Conservation (phyloP, 2,329 filamentous ascomycete species). For the Lecanicillium sp. region DNA sequence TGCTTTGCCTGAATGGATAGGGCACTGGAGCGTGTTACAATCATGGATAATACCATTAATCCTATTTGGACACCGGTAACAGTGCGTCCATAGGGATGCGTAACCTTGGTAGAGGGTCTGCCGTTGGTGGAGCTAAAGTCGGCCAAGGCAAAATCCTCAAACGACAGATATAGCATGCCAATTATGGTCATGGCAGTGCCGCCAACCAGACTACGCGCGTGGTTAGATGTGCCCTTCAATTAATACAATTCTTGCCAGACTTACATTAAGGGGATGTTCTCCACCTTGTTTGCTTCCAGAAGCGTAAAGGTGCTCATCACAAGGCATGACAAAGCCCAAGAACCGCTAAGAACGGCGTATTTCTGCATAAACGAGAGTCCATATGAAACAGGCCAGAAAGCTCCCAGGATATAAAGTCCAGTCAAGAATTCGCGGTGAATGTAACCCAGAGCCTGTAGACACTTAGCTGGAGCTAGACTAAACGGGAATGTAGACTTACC, state of each 20-base stretch:
- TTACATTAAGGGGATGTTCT: constrained; percentile 68
- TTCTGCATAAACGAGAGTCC: constrained; percentile 62
- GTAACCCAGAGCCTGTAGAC: constrained; percentile 71
- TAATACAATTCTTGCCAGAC: constrained; percentile 16
- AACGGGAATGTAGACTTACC: constrained; percentile 34
- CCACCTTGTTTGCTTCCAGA: constrained; percentile 76
- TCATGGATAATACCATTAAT: constrained; percentile 68
- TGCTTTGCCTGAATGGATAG: constrained; percentile 74
- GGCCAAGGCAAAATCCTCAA: constrained; percentile 56
- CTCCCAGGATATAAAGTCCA: constrained; percentile 64
- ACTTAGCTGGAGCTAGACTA: constrained; percentile 7
- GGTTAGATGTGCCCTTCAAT: constrained; percentile 8
- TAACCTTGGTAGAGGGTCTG: constrained; percentile 22
- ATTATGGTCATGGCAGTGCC: constrained; percentile 69
- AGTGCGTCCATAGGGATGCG: constrained; percentile 39
- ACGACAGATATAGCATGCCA: constrained; percentile 69
- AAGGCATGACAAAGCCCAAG: constrained; percentile 70
- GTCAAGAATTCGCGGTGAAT: constrained; percentile 86
- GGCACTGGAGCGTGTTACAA: constrained; percentile 82
- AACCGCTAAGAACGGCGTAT: constrained; percentile 54
- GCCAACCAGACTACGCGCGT: constrained; percentile 52
- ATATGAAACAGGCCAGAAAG: constrained; percentile 70
- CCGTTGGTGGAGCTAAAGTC: constrained; percentile 25
- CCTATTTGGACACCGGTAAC: constrained; percentile 69
- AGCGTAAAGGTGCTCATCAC: constrained; percentile 89